Conservation (phyloP, 2,329 filamentous ascomycete genomes). For the Aspergillus felis region DNA sequence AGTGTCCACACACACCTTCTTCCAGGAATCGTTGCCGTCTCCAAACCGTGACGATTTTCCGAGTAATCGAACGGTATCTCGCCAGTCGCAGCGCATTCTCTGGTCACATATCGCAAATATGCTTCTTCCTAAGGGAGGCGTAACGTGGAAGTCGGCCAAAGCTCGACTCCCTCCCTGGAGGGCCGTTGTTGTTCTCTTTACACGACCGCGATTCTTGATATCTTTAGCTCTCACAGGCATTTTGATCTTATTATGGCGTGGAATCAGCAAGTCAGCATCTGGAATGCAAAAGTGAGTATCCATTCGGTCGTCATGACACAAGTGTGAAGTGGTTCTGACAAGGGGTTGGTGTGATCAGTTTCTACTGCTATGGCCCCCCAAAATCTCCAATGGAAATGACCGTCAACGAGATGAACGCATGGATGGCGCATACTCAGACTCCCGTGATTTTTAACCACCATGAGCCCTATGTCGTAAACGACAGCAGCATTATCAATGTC, state of each 20-base stretch:
- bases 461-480: conserved; percentile 78
- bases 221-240: conserved; percentile 66
- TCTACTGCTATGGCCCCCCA: conserved; percentile 93
- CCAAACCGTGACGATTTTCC: conserved; percentile 5
- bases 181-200: conserved; percentile 66
- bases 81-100: background rate
- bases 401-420: conserved; percentile 82
- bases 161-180: conserved; percentile 73
- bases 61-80: background rate
- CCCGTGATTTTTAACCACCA: conserved; percentile 97
- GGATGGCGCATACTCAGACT: conserved; percentile 84
- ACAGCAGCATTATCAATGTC: conserved; percentile 70
- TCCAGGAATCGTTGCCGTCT: conserved; percentile 13
- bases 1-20: conserved; percentile 2
- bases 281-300: conserved; percentile 81
- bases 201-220: conserved; percentile 73
- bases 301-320: background rate
- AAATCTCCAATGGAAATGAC: conserved; percentile 97
- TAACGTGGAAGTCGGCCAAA: conserved; percentile 89
- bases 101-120: conserved; percentile 48
- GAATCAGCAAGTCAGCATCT: conserved; percentile 71
- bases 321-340: conserved; percentile 10
- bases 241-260: conserved; percentile 81
- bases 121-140: conserved; percentile 85
- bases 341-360: conserved; percentile 52